Conservation (phyloP, 495 filamentous ascomycete species). For the Astrothelium subdiscretum region DNA sequence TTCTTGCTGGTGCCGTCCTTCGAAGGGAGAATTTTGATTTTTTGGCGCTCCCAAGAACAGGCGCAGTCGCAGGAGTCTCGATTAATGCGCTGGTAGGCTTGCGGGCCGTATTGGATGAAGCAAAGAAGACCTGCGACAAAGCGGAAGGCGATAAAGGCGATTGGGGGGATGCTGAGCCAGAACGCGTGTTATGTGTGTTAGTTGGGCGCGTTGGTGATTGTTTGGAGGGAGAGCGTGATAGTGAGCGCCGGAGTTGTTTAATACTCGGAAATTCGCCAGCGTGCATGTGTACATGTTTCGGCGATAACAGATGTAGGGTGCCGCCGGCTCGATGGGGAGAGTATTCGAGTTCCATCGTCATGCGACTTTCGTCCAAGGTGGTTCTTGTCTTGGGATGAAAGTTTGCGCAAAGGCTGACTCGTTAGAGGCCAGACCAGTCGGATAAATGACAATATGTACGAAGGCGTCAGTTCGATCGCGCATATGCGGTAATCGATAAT, state of each 20-base stretch:
- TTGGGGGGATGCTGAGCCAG: constrained; percentile 21
- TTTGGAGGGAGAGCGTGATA: constrained; percentile 81
- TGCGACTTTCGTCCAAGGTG: neutral
- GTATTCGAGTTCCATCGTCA: constrained; percentile 28
- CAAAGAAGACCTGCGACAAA: constrained; percentile 16
- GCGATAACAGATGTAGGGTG: constrained; percentile 71
- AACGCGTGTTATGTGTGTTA: constrained; percentile 30
- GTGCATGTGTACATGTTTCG: constrained; percentile 66
- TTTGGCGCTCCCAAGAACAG: constrained; percentile 5
- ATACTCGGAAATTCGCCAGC: constrained; percentile 68
- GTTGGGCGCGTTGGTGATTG: constrained; percentile 50
- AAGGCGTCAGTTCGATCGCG: neutral
- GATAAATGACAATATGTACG: neutral
- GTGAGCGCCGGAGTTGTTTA: constrained; percentile 65
- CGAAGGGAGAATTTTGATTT: constrained; percentile 24
- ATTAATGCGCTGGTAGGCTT: constrained; percentile 6
- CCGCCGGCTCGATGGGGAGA: constrained; percentile 41
- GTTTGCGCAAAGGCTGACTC: neutral
- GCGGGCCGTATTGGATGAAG: constrained; percentile 4
- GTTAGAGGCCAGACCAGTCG: neutral
- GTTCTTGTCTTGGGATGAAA: neutral
- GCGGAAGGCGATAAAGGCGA: constrained; percentile 31
- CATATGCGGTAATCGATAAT: neutral
- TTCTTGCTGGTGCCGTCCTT: constrained; percentile 36
- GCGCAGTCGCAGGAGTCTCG: constrained; percentile 5